Base-by-base conservation (phyloP, 768 basidiomycete species). In the Sutorius australiensis region DNA sequence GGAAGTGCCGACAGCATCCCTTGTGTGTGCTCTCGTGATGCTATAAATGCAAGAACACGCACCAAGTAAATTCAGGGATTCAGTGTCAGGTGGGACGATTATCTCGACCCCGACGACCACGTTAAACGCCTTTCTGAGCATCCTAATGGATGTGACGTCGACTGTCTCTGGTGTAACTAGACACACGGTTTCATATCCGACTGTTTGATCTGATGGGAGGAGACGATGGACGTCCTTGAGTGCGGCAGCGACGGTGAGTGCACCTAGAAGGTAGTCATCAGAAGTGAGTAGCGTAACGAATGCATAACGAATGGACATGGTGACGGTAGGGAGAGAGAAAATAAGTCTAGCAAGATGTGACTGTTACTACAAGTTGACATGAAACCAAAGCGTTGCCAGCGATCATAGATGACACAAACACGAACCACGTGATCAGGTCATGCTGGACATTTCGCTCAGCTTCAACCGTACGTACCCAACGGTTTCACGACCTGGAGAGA, bases 101-200 rank as follows among this genome's bases (percentile, higher is more conserved):
- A 87, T 73, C 73, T 98, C 95, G 24, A 99, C 95, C 43, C 94
- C 97, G 48, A 98, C 75, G 51, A 98, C 94, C 39, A 87, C 62
- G 67, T 95, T 80, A 65, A 87, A 99, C 9, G 83, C 85, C 64
- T 80, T 80, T 56, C 94, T 78, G 45, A 98, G 79, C 47, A 83
- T 79, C 64, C 85, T 90, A 56, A 94, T 85, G 48, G 89, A 79
- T 45, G 80, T 76, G 24, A 95, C 88, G 69, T 91, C 86, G 67
- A 98, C 85, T 0, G 90, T 87, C 67, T 97, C 92, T 48, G 97
- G 97, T 27, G 95, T 95, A 55, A 95, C 92, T 39, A 99, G 74
- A 72, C 93, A 97, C 55, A 94, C 85, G 13, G 88, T 89, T 45
- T 85, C 77, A 53, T 85, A 80, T 28, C 80, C 69, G 41, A 75